Conservation (phyloP, 2,329 filamentous ascomycete species). For the Ophiocordyceps robertsii region DNA sequence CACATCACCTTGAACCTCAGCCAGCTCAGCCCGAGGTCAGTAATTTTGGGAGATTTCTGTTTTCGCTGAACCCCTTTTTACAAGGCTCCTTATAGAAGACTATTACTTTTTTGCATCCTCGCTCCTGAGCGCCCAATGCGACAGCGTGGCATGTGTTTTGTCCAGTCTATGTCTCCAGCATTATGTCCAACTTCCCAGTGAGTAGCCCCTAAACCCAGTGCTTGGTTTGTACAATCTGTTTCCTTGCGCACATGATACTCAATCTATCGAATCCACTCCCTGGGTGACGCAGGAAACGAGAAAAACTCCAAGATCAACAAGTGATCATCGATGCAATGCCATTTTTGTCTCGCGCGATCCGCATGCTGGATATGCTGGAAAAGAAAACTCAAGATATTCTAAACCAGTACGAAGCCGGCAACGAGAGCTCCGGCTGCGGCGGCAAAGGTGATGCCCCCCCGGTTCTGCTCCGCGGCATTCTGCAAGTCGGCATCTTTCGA, state of each 20-base stretch:
- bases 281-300: background rate
- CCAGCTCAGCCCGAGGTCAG: background rate
- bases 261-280: background rate
- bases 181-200: background rate
- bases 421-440: slow-evolving; percentile 14
- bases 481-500: slow-evolving; percentile 19
- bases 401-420: slow-evolving; percentile 15
- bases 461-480: slow-evolving; percentile 16
- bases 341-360: background rate
- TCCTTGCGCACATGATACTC: background rate
- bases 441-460: slow-evolving; percentile 10
- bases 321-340: background rate
- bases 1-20: background rate
- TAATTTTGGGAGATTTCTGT: background rate
- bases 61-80: background rate
- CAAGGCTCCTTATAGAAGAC: too few relatives aligned
- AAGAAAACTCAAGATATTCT: background rate
- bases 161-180: background rate
- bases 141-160: too few relatives aligned
- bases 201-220: background rate
- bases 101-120: too few relatives aligned
- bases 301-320: background rate
- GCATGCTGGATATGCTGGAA: background rate
- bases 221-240: background rate
- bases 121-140: too few relatives aligned